phyloP scores from a whole-genome alignment of 176 grass and related monocot species.

The Cymbopogon citratus region DNA sequence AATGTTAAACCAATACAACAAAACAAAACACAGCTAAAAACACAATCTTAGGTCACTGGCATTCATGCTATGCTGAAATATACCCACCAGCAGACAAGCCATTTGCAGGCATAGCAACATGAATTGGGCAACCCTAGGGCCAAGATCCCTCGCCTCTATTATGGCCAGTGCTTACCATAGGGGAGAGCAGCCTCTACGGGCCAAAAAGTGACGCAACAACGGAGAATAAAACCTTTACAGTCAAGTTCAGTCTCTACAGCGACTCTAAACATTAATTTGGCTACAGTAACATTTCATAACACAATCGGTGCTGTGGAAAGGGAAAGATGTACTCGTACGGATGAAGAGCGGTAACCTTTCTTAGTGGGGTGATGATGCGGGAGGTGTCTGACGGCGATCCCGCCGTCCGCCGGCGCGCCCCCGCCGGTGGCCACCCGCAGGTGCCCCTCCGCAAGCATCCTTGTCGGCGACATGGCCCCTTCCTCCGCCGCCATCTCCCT shows the following conservation, averaged over 20 bases:
- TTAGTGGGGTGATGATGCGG: conserved; percentile 44
- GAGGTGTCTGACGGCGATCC: conserved; percentile 61
- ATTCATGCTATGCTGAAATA: neutral
- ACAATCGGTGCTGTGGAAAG: neutral
- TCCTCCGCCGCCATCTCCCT: conserved; percentile 52
- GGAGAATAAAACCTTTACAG: neutral
- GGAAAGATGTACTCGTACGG: neutral
- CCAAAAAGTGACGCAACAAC: neutral
- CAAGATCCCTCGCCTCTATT: neutral
- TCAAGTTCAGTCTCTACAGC: neutral
- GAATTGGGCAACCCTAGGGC: neutral
- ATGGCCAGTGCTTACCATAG: neutral
- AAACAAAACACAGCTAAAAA: neutral
- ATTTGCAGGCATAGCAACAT: neutral
- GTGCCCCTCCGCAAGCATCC: conserved; percentile 60
- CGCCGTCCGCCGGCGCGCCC: conserved; percentile 43
- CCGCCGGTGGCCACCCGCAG: conserved; percentile 50
- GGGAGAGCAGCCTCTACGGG: neutral
- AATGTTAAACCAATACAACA: neutral
- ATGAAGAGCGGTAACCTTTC: conserved; percentile 28
- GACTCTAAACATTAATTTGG: neutral
- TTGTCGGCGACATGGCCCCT: conserved; percentile 47
- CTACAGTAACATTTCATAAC: neutral
- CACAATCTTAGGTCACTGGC: neutral
- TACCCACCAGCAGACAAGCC: neutral